A percentile compares a stretch with the other conserved stretches of the same genome.
Evolutionary conservation across 2,329 filamentous ascomycete genomes (phyloP).

Genomic region (Malbranchea cinnamomea): DNA sequence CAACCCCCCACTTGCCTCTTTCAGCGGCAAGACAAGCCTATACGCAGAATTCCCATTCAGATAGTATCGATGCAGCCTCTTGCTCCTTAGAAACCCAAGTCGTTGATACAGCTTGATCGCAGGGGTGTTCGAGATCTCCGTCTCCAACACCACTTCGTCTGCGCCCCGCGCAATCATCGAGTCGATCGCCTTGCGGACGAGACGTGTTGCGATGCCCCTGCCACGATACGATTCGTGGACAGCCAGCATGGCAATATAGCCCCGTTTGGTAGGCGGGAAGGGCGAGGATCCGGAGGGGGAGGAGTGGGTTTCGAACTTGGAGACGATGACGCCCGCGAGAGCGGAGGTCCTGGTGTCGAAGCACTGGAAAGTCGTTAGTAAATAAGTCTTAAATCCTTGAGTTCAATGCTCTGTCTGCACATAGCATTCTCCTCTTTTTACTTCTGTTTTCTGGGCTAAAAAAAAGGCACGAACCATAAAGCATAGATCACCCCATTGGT

Average conservation of each 20-base stretch:
- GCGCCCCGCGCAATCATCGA: constrained; percentile 73
- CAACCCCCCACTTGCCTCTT: constrained; percentile 39
- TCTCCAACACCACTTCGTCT: constrained; percentile 86
- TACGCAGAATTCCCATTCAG: constrained; percentile 93
- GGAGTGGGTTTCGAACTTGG: constrained; percentile 81
- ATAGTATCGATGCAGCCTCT: constrained; percentile 88
- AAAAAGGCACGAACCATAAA: constrained; percentile 70
- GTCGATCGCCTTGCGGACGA: constrained; percentile 83
- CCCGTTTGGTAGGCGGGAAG: no score
- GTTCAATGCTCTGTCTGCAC: no score
- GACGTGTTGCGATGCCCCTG: constrained; percentile 69
- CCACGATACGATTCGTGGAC: constrained; percentile 67
- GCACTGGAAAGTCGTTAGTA: no score
- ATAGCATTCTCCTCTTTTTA: no score
- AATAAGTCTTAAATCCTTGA: no score
- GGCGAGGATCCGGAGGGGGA: no score
- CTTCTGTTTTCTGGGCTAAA: no score
- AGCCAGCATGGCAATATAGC: constrained; percentile 98
- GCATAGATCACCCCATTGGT: constrained; percentile 95
- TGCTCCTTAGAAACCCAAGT: constrained; percentile 80
- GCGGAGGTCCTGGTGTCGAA: no score
- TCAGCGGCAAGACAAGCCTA: constrained; percentile 68
- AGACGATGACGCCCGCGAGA: constrained; percentile 82
- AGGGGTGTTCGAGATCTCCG: constrained; percentile 79
- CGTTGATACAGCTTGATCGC: constrained; percentile 89